Base-by-base conservation (phyloP, 2,329 filamentous ascomycete genomes). In the Allantophomopsis lycopodina region DNA sequence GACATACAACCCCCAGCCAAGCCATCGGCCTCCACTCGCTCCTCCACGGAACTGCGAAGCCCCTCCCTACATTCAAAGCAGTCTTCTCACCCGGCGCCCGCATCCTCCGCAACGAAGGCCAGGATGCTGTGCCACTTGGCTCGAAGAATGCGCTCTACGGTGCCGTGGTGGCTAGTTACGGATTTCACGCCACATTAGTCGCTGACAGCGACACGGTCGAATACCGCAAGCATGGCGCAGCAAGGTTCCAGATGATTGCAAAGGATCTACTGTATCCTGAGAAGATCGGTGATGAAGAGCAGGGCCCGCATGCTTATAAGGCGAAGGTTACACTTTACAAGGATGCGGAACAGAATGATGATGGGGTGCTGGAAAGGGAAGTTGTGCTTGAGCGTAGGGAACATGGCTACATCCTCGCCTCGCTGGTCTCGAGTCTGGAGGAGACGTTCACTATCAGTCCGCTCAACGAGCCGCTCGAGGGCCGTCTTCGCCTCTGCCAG, bases 151-250 rank as follows among this genome's bases (percentile, higher is more conserved):
- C 41, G 40, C 63, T 81, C 17, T 72, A 82, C 50, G 88, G 86
- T 18, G 82, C 81, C 17, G 85, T 95, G 16, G 88, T 96, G 2
- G 80, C 79, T 35, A 91, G 83, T 57, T 94, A 93, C 71, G 89
- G 83, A 15, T 76, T 96, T 52, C 89, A 96, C 54, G 84, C 88
- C 21, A 78, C 80, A 33, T 69, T 96, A 3, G 86, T 96, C 16
- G 87, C 84, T 50, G 87, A 95, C 62, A 91, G 83, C 58, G 89
- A 96, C 58, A 93, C 88, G 0, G 65, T 73, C 0, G 80, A 76
- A 47, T 89, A 89, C 59, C 79, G 89, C 45, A 73, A 75, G 48
- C 79, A 82, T 52, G 89, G 89, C 11, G 67, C 69, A 23, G 74
- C 81, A 54, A 72, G 89, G 15, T 96, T 96, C 60, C 71, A 78